These are phyloP conservation scores for Heimioporus sp. DNA, from an alignment of 768 basidiomycete species.

Conservation along the genomic window DNA sequence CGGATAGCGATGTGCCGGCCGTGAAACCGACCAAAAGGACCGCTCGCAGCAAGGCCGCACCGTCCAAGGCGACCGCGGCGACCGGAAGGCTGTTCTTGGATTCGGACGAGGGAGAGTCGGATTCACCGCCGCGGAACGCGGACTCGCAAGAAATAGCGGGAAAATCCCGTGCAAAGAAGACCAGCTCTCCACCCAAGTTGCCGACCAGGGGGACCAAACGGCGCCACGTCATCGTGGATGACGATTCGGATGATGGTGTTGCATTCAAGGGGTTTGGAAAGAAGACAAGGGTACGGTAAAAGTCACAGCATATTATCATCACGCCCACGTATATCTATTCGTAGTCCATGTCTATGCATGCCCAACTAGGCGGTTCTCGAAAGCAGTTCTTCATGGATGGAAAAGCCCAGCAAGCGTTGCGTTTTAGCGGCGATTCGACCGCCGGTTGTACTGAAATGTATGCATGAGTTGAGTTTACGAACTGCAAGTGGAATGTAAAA, in stretches of 20 bases:
- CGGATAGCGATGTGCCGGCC: constrained; percentile 19
- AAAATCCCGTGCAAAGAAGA: constrained; percentile 6
- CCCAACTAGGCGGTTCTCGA: constrained; percentile 3
- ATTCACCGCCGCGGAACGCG: not conserved
- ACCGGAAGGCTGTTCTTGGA: constrained; percentile 50
- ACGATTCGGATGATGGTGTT: constrained; percentile 70
- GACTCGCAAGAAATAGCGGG: not conserved
- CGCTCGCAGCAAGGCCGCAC: constrained; percentile 25
- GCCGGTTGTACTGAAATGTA: constrained; percentile 64
- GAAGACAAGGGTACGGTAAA: constrained; percentile 22
- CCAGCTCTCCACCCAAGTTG: not conserved
- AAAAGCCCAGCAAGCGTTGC: constrained; percentile 80
- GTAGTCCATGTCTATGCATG: constrained; percentile 1
- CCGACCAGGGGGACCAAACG: constrained; percentile 21
- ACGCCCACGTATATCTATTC: not conserved
- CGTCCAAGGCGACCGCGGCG: constrained; percentile 23
- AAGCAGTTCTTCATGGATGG: constrained; percentile 70
- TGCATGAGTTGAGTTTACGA: not conserved
- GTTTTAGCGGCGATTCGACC: constrained; percentile 89
- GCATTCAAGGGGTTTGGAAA: constrained; percentile 65
- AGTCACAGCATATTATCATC: not conserved
- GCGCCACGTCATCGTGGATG: constrained; percentile 46
- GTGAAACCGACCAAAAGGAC: constrained; percentile 13
- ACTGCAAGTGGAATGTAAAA: not conserved
- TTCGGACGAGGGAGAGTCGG: constrained; percentile 42